Evolutionary conservation across 2,329 filamentous ascomycete genomes (phyloP).

Genomic region (Aciculosporium take): DNA sequence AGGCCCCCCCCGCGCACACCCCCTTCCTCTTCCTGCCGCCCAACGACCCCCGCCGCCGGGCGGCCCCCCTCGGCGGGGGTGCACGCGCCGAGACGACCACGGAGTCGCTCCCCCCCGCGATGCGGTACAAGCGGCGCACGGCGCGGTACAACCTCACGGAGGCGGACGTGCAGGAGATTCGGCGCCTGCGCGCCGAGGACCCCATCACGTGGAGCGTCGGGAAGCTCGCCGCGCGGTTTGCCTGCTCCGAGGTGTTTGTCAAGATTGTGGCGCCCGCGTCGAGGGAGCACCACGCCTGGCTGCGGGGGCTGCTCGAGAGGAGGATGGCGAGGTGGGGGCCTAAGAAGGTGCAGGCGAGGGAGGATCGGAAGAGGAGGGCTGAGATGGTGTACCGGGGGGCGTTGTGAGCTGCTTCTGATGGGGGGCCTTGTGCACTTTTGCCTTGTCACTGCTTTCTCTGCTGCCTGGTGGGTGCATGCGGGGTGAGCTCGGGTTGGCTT

Average conservation of each 20-base stretch:
- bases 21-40: slow-evolving; percentile 51
- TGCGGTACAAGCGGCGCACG: slow-evolving; percentile 21
- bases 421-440: too few relatives aligned
- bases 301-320: slow-evolving; percentile 30
- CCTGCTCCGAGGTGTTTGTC: slow-evolving; percentile 42
- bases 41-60: slow-evolving; percentile 37
- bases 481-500: too few relatives aligned
- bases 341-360: slow-evolving; percentile 36
- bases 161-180: slow-evolving; percentile 46
- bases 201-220: slow-evolving; percentile 41
- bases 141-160: slow-evolving; percentile 37
- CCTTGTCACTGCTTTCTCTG: too few relatives aligned
- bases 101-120: slow-evolving; percentile 22
- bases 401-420: slow-evolving; percentile 21
- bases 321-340: slow-evolving; percentile 44
- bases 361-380: slow-evolving; percentile 39
- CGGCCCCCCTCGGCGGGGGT: slow-evolving; percentile 23
- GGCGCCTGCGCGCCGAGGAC: slow-evolving; percentile 36
- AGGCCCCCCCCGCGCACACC: slow-evolving; percentile 47
- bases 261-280: slow-evolving; percentile 41
- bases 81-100: slow-evolving; percentile 22
- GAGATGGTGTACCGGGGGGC: slow-evolving; percentile 37
- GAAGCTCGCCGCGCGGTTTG: slow-evolving; percentile 38
- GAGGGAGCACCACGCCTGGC: slow-evolving; percentile 30
- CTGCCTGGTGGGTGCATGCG: too few relatives aligned